phyloP scores from a whole-genome alignment of 148 eudicot genomes.

The Rheum nobile region DNA sequence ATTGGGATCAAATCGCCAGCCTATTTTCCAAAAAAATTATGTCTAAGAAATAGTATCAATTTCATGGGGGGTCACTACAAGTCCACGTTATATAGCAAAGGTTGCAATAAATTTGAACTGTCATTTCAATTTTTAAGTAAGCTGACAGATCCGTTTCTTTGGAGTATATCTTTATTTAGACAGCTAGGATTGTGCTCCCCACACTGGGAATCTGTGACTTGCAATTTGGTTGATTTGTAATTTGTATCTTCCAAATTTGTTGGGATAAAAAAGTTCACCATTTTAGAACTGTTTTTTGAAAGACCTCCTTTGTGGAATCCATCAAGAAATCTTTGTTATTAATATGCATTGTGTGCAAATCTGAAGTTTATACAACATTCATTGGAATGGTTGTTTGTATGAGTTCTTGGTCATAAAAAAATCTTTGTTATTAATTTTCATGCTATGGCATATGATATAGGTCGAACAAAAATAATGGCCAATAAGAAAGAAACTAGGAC shows the following conservation, averaged over 20 bases:
- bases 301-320: no score
- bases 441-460: no score
- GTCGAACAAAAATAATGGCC: no score
- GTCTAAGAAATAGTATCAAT: neutral
- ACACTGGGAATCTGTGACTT: neutral
- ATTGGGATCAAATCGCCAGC: neutral
- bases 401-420: no score
- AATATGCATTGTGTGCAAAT: no score
- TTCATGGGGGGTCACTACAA: neutral
- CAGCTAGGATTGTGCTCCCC: neutral
- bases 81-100: neutral
- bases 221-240: neutral
- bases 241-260: neutral
- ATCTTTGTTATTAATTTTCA: no score
- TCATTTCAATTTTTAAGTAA: conserved; percentile 1
- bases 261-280: neutral
- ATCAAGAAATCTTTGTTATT: no score
- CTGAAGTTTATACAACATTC: no score
- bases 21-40: neutral
- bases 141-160: neutral
- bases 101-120: neutral
- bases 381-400: no score
- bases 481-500: neutral
- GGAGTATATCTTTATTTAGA: neutral
- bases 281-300: no score